A percentile compares a stretch with the other conserved stretches of the same genome.
phyloP scores from a whole-genome alignment of 83 land plant genomes.

The Diphasiastrum complanatum region DNA sequence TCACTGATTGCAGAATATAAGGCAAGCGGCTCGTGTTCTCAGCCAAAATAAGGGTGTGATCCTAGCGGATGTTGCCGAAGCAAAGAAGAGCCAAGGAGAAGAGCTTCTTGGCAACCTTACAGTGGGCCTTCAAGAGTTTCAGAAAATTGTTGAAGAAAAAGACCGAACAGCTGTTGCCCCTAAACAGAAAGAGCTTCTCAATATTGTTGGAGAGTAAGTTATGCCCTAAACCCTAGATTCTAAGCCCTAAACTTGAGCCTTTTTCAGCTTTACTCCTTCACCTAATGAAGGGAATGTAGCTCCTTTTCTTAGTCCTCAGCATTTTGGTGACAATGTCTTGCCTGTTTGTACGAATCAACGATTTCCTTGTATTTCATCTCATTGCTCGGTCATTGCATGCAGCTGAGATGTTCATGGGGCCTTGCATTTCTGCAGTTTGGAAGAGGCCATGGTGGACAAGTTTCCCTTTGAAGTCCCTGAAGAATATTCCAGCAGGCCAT shows the following conservation, averaged over 20 bases:
- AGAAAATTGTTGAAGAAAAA: constrained; percentile 56
- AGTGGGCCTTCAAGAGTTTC: constrained; percentile 72
- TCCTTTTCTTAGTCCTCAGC: no score
- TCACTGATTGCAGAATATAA: constrained; percentile 49
- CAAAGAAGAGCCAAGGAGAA: constrained; percentile 66
- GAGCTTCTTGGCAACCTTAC: constrained; percentile 54
- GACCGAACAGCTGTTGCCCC: constrained; percentile 62
- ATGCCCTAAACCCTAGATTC: not conserved
- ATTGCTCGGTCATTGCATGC: constrained; percentile 74
- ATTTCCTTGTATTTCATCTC: constrained; percentile 53
- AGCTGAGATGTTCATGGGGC: constrained; percentile 93
- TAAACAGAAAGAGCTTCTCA: constrained; percentile 83
- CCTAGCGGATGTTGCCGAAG: constrained; percentile 54
- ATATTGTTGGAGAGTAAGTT: constrained; percentile 75
- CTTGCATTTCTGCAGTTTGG: constrained; percentile 99
- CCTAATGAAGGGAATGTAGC: no score
- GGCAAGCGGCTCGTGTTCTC: constrained; percentile 81
- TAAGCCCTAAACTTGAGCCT: no score
- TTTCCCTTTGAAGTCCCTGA: constrained; percentile 93
- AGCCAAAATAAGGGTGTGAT: constrained; percentile 60
- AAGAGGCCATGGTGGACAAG: constrained; percentile 95
- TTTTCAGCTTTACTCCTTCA: no score
- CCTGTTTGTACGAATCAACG: not conserved
- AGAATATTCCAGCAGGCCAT: constrained; percentile 76
- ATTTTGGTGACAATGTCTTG: no score